phyloP scores from a whole-genome alignment of 306 rosid genomes.

The Cicer pinnatifidum region DNA sequence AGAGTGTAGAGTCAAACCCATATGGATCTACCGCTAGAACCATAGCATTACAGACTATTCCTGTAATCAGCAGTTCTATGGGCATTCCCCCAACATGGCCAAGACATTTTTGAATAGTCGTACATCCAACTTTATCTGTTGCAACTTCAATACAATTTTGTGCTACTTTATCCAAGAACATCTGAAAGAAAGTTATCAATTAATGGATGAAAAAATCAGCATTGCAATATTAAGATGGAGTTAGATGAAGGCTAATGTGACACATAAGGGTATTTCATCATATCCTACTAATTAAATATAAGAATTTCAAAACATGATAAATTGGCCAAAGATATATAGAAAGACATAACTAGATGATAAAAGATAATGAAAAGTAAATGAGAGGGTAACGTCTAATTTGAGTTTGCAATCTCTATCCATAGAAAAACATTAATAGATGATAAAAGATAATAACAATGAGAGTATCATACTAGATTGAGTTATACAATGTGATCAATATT shows the following conservation, averaged over 20 bases:
- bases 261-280: neutral
- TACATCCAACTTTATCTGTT: conserved; percentile 45
- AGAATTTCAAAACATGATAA: neutral
- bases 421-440: neutral
- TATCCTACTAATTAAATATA: neutral
- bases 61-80: neutral
- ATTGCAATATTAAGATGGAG: neutral
- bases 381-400: neutral
- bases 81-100: neutral
- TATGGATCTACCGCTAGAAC: conserved; percentile 46
- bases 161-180: conserved; percentile 41
- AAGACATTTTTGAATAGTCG: conserved; percentile 45
- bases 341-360: neutral
- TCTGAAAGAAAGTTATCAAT: conserved; percentile 43
- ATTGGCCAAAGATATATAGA: neutral
- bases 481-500: too few relatives aligned
- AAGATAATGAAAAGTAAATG: neutral
- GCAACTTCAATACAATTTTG: conserved; percentile 41
- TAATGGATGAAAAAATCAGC: neutral
- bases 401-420: neutral
- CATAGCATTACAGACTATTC: conserved; percentile 18
- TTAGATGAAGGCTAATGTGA: neutral
- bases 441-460: too few relatives aligned
- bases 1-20: conserved; percentile 49
- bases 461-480: too few relatives aligned